phyloP scores from a whole-genome alignment of 306 rosid species.

The Pueraria montana region DNA sequence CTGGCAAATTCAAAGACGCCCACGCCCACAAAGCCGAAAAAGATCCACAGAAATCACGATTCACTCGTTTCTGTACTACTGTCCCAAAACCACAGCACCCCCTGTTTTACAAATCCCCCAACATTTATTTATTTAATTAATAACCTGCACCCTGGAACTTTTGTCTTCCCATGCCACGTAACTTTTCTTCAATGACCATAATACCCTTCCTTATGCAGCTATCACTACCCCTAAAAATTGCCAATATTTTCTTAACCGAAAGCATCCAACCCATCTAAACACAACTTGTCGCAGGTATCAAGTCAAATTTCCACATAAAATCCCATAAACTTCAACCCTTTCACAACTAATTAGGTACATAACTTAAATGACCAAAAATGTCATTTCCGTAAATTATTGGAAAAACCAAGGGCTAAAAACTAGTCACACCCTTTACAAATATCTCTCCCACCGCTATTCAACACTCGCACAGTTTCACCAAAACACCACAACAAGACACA shows the following conservation, averaged over 20 bases:
- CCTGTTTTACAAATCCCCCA: conserved; percentile 43
- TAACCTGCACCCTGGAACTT: not conserved
- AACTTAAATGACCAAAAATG: not conserved
- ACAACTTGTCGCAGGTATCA: not conserved
- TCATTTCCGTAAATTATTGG: not conserved
- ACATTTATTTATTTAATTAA: not conserved
- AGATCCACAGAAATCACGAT: not conserved
- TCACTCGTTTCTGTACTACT: not conserved
- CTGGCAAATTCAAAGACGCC: not conserved
- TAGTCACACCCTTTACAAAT: conserved; percentile 18
- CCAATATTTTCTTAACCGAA: not conserved
- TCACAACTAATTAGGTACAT: not conserved
- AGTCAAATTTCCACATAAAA: not conserved
- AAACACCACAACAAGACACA: too few relatives aligned
- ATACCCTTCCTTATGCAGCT: conserved; percentile 4
- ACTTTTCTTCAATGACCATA: not conserved
- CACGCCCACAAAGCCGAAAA: not conserved
- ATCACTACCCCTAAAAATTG: too few relatives aligned
- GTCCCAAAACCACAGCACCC: conserved; percentile 64
- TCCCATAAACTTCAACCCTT: not conserved
- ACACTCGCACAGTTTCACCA: not conserved
- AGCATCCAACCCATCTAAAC: not conserved
- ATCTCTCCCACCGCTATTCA: not conserved
- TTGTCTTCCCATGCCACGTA: not conserved
- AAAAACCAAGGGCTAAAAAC: not conserved